Evolutionary conservation across 208 protist species (phyloP), one percentile per base, ranked within the genome.

Genomic region (Crithidia fasciculata): DNA sequence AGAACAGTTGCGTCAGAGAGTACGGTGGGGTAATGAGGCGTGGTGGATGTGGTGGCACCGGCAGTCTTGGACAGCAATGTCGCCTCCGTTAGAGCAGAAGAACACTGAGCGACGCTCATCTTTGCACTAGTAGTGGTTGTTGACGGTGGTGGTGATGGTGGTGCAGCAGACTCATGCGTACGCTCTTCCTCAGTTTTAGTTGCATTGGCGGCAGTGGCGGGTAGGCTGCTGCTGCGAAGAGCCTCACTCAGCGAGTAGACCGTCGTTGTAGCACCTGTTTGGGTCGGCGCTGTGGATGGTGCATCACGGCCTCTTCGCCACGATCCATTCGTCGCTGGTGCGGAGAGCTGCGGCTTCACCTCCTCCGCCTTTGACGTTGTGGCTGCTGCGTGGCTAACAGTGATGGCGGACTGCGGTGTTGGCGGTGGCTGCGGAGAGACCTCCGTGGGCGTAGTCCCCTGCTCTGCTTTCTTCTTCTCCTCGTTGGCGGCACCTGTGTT

Each of bases 241-340:
- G 57, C 62, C 6, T 76, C 71, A 36, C 40, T 55, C 15, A 76
- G 45, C 10, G 45, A 53, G 45, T 39, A 76, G 41, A 28, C 28
- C 28, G 28, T 1, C 28, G 28, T 28, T 1, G 28, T 28, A 28
- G 28, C 28, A 28, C 28, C 28, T 28, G 28, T 28, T 28, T 28
- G 28, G 1, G 28, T 28, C 28, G 28, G 28, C 28, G 28, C 28
- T 28, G 28, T 1, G 28, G 28, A 28, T 28, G 1, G 28, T 28
- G 28, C 28, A 28, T 28, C 28, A 28, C 28, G 28, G 28, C 28
- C 28, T 28, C 28, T 28, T 28, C 28, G 28, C 47, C 47, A 19
- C 2, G 47, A 57, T n/a, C 2, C 49, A 45, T 66, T 55, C 18
- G 61, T 16, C 44, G 45, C 61, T 7, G 45, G 61, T 39, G 61